Conservation (phyloP, 139 green algal genomes). For the Micractinium conductrix region DNA sequence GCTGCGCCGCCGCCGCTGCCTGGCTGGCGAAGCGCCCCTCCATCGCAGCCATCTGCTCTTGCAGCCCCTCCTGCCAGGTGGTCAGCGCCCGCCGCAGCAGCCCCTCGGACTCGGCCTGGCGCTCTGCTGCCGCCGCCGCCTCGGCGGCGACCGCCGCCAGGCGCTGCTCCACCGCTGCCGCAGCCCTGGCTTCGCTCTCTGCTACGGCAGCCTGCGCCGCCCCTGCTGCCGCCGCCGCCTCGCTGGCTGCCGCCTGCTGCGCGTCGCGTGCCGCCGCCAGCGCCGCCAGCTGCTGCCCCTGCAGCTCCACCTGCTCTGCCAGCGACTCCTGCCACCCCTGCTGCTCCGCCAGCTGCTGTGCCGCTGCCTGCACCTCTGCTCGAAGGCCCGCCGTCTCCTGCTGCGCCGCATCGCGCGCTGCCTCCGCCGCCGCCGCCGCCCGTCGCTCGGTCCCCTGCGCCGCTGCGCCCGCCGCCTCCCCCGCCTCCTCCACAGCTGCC, state of each 20-base stretch:
- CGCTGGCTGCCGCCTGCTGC: background rate
- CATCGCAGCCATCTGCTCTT: slow-evolving; percentile 12
- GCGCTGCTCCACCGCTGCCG: background rate
- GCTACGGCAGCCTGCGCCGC: background rate
- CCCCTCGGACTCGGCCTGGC: background rate
- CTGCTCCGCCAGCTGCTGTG: background rate
- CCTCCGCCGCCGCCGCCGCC: background rate
- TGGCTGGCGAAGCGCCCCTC: slow-evolving; percentile 2
- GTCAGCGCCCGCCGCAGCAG: slow-evolving; percentile 22
- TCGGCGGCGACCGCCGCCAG: background rate
- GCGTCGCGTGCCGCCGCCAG: background rate
- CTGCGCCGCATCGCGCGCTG: background rate
- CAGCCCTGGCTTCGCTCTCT: background rate
- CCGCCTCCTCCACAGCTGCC: background rate
- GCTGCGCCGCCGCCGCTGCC: background rate
- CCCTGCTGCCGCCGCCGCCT: background rate
- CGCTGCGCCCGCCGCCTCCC: background rate
- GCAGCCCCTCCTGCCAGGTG: slow-evolving; percentile 20
- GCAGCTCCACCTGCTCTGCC: background rate
- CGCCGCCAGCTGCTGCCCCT: slow-evolving; percentile 3
- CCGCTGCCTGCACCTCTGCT: background rate
- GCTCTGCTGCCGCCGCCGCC: background rate
- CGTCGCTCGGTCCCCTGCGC: background rate
- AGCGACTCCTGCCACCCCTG: background rate
- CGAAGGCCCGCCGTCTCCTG: background rate